These are phyloP conservation scores for Paramecium biaurelia DNA, from an alignment of 73 alveolate species.

Conservation along the genomic window DNA sequence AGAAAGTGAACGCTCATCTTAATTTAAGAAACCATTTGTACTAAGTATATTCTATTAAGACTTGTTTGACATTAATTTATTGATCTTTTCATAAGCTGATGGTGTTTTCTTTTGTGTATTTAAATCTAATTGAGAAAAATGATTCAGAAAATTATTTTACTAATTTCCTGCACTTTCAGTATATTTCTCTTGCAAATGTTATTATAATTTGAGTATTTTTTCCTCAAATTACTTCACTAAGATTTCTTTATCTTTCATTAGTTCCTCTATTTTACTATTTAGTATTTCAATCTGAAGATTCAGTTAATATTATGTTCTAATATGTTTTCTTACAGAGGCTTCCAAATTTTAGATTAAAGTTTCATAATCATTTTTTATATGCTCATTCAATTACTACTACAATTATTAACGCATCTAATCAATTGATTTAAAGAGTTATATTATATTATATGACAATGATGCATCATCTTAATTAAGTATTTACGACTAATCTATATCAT, in stretches of 20 bases:
- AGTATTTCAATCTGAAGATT: conserved; percentile 3
- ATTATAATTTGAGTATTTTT: not conserved
- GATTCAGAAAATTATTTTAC: not conserved
- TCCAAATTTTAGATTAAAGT: not conserved
- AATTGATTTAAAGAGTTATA: not conserved
- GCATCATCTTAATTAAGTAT: not conserved
- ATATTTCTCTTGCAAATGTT: not conserved
- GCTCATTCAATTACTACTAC: not conserved
- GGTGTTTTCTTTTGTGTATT: not conserved
- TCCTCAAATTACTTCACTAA: not conserved
- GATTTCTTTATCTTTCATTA: not conserved
- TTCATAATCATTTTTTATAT: not conserved
- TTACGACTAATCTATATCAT: not conserved
- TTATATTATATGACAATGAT: not conserved
- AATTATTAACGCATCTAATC: not conserved
- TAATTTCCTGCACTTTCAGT: not conserved
- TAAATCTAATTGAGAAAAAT: not conserved
- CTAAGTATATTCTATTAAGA: not conserved
- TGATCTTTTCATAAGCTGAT: not conserved
- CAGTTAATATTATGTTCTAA: not conserved
- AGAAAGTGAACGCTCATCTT: conserved; percentile 12
- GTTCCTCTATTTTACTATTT: not conserved
- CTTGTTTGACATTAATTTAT: not conserved
- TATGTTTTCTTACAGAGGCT: not conserved
- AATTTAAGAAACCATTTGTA: not conserved